Percentiles rank a stretch among this genome's conserved stretches.
These are phyloP conservation scores for Fusarium sp. DNA, from an alignment of 2,329 filamentous ascomycete genomes.

Conservation along the genomic window DNA sequence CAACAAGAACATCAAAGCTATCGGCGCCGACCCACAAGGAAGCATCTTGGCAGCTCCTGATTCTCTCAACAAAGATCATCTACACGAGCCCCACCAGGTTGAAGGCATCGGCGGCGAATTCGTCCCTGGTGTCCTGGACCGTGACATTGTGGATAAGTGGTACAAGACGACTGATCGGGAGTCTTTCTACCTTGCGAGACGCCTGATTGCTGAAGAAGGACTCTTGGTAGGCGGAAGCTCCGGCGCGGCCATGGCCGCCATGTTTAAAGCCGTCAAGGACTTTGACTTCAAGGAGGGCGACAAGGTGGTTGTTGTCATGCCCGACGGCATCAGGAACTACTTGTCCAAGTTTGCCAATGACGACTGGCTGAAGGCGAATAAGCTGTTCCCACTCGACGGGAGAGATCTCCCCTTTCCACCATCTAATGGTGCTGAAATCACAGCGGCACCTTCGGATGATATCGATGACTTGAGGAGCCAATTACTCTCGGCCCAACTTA, in stretches of 20 bases:
- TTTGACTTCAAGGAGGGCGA: slow-evolving; percentile 80
- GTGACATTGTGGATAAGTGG: slow-evolving; percentile 85
- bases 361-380: slow-evolving; percentile 94
- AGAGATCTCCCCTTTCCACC: neutral
- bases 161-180: slow-evolving; percentile 96
- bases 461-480: neutral
- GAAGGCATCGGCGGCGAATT: slow-evolving; percentile 99
- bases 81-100: slow-evolving; percentile 90
- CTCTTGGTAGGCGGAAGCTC: slow-evolving; percentile 91
- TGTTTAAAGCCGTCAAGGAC: slow-evolving; percentile 80
- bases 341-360: slow-evolving; percentile 98
- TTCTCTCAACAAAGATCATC: slow-evolving; percentile 78
- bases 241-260: slow-evolving; percentile 87
- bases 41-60: slow-evolving; percentile 88
- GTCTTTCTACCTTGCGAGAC: slow-evolving; percentile 86
- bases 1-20: slow-evolving; percentile 83
- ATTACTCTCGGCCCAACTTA: neutral
- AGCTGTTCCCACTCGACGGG: neutral
- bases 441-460: neutral
- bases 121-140: slow-evolving; percentile 89
- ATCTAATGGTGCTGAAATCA: neutral
- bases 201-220: slow-evolving; percentile 92
- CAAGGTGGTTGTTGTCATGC: slow-evolving; percentile 87
- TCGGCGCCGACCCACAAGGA: slow-evolving; percentile 91
- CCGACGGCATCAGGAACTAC: slow-evolving; percentile 95